These are phyloP conservation scores for Scorias spongiosa DNA, from an alignment of 2,329 filamentous ascomycete genomes.

Conservation along the genomic window DNA sequence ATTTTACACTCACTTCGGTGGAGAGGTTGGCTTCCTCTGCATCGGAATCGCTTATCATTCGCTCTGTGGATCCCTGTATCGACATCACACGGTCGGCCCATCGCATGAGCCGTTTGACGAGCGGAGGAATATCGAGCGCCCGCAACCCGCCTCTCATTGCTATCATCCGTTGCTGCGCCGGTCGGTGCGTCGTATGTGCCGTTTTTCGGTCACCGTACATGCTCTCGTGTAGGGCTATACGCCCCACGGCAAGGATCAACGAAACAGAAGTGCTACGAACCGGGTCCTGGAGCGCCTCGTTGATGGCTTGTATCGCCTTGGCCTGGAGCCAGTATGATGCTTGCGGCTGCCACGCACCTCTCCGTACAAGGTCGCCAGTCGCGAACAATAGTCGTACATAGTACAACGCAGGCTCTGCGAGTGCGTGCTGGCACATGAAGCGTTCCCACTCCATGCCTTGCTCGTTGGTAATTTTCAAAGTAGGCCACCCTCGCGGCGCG, in stretches of 20 bases:
- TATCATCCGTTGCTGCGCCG: conserved; percentile 20
- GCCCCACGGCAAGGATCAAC: conserved; percentile 17
- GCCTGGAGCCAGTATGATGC: conserved; percentile 15
- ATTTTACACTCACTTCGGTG: conserved; percentile 15
- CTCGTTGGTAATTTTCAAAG: conserved; percentile 15
- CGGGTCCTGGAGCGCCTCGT: conserved; percentile 11
- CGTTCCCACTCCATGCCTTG: conserved; percentile 18
- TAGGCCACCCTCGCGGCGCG: conserved; percentile 19
- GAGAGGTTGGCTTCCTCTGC: conserved; percentile 7
- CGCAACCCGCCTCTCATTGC: conserved; percentile 18
- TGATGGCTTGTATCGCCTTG: conserved; percentile 16
- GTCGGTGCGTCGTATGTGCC: conserved; percentile 16
- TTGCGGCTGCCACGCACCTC: conserved; percentile 9
- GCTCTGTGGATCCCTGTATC: conserved; percentile 15
- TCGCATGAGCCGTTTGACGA: conserved; percentile 20
- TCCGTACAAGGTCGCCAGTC: conserved; percentile 17
- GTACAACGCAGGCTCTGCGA: conserved; percentile 19
- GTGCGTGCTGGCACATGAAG: conserved; percentile 19
- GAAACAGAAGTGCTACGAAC: conserved; percentile 10
- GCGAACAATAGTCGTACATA: conserved; percentile 20
- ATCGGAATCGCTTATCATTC: conserved; percentile 17
- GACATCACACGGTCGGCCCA: conserved; percentile 20
- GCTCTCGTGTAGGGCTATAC: conserved; percentile 20
- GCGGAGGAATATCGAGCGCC: conserved; percentile 14
- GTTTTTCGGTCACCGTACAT: conserved; percentile 20